phyloP scores from a whole-genome alignment of 805 yeast genomes.

The Cyberlindnera mycetangii region DNA sequence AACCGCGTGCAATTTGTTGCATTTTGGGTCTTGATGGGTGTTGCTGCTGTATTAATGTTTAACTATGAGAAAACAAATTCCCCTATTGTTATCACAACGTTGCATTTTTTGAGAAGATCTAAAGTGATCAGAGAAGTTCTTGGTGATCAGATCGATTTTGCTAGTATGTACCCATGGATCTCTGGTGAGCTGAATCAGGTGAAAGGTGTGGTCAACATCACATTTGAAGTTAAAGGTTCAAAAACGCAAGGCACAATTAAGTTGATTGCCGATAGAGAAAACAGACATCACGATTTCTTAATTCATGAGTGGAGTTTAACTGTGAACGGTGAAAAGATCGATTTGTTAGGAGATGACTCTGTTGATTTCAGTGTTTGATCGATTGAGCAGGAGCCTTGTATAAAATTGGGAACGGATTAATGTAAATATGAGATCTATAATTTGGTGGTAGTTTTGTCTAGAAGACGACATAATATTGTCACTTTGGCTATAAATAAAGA shows the following conservation, averaged over 20 bases:
- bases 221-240: constrained; percentile 68
- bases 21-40: constrained; percentile 53
- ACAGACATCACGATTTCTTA: constrained; percentile 52
- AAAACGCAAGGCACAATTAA: constrained; percentile 51
- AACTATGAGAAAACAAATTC: constrained; percentile 91
- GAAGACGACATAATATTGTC: no score
- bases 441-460: no score
- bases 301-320: constrained; percentile 61
- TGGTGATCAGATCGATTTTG: constrained; percentile 75
- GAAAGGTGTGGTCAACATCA: constrained; percentile 73
- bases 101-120: constrained; percentile 82
- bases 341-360: constrained; percentile 47
- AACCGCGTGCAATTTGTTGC: constrained; percentile 52
- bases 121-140: constrained; percentile 55
- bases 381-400: no score
- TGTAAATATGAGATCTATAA: no score
- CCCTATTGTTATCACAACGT: constrained; percentile 82
- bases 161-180: constrained; percentile 84
- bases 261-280: constrained; percentile 69
- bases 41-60: constrained; percentile 64
- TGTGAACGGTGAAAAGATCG: constrained; percentile 43
- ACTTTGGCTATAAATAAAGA: not conserved
- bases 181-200: constrained; percentile 82
- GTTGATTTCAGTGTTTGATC: constrained; percentile 29
- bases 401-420: no score